Evolutionary conservation across 108 stramenopile species (phyloP), one percentile per base, ranked within the genome.

Genomic region (Cylindrotheca closterium): DNA sequence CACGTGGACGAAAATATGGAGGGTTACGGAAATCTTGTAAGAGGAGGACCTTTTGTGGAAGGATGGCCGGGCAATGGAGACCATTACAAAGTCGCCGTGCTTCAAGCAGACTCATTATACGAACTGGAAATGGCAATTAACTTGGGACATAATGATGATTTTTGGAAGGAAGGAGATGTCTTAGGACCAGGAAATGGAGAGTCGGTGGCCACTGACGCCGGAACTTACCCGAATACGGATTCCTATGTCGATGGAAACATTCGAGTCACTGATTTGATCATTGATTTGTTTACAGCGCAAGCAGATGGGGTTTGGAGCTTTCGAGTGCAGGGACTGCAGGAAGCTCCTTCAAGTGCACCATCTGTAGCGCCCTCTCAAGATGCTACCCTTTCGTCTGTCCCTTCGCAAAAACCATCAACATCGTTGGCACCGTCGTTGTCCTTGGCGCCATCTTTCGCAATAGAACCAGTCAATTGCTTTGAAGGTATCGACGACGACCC

Each of bases 41-140:
- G 68, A 37, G 81, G 80, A 0, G 78, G 69, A 49, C 86, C 86
- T 10, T 77, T 74, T 22, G 62, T 65, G 54, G 31, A 51, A 0
- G 74, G 61, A 5, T 87, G 86, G 86, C 86, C 86, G 4, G 56
- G 55, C 2, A 76, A 80, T 30, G 67, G 62, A 25, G 21, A 62
- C 2, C 86, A 87, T 62, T 87, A 84, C 59, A 49, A 34, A 27
- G 77, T 87, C 0, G 79, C 86, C 10, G 47, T 87, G 4, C 56
- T 84, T 1, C 80, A 81, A 67, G 78, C 80, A 24, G 86, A 87
- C 37, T 78, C 81, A 56, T 33, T 32, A 34, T 87, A 80, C 63
- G 70, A 87, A 56, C 60, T 84, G 1, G 86, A 87, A 67, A 70
- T 58, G 33, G 81, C 79, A 0, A 12, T 45, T 0, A 82, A 84